Percentiles rank a stretch among this genome's conserved stretches.
These are phyloP conservation scores for Leptomonas pyrrhocoris DNA, from an alignment of 208 protist genomes.

Conservation along the genomic window DNA sequence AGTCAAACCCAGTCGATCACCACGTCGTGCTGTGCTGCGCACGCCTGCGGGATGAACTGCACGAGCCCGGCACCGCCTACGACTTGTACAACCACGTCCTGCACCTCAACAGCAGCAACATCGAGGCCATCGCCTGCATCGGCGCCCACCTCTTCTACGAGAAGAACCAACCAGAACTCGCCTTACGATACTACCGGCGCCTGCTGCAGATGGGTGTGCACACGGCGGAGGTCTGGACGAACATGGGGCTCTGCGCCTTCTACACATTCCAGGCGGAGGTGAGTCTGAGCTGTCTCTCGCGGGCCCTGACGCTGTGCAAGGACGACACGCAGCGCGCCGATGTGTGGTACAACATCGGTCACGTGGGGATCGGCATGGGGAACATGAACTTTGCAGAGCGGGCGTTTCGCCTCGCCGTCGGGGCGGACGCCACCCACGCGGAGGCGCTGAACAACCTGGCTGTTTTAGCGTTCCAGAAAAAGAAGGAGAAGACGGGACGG, in stretches of 20 bases:
- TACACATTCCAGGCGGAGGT: constrained; percentile 94
- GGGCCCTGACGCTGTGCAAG: constrained; percentile 69
- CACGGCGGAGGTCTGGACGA: constrained; percentile 94
- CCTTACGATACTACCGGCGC: constrained; percentile 93
- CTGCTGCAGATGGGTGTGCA: constrained; percentile 95
- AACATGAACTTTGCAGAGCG: constrained; percentile 91
- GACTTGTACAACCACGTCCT: constrained; percentile 86
- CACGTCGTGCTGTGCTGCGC: constrained; percentile 88
- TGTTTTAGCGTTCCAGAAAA: constrained; percentile 57
- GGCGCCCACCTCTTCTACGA: constrained; percentile 95
- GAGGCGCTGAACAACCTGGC: constrained; percentile 96
- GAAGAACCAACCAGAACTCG: constrained; percentile 93
- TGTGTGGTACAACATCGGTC: constrained; percentile 97
- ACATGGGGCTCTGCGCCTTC: constrained; percentile 95
- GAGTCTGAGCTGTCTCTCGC: constrained; percentile 92
- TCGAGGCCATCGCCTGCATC: constrained; percentile 95
- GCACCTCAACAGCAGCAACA: constrained; percentile 87
- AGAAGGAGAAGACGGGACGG: constrained; percentile 55
- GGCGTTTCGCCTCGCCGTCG: constrained; percentile 91
- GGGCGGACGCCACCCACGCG: constrained; percentile 86
- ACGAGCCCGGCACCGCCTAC: constrained; percentile 82
- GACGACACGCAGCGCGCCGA: constrained; percentile 82
- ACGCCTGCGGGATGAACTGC: constrained; percentile 90
- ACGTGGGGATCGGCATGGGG: constrained; percentile 93
- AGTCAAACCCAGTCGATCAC: constrained; percentile 88